phyloP scores from a whole-genome alignment of 768 basidiomycete genomes.

The Termitomyces sp. region DNA sequence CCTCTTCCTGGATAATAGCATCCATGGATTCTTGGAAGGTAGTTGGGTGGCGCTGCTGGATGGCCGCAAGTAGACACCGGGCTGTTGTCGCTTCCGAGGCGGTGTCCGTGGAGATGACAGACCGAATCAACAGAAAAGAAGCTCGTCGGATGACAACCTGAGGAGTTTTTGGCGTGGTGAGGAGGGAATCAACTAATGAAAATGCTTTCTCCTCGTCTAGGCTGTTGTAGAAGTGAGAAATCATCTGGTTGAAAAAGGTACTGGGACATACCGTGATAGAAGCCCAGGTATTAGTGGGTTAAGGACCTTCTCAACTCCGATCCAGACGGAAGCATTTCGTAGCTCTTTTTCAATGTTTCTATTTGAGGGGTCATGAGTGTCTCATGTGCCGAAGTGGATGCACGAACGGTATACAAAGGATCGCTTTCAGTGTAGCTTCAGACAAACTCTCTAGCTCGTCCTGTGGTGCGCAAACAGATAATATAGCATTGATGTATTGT shows the following conservation, averaged over 20 bases:
- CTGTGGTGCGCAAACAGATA: slow-evolving; percentile 64
- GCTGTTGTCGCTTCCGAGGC: slow-evolving; percentile 15
- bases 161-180: slow-evolving; percentile 29
- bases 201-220: slow-evolving; percentile 23
- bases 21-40: slow-evolving; percentile 39
- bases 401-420: slow-evolving; percentile 48
- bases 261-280: slow-evolving; percentile 23
- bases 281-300: slow-evolving; percentile 42
- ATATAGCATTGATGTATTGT: slow-evolving; percentile 59
- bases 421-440: slow-evolving; percentile 28
- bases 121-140: slow-evolving; percentile 21
- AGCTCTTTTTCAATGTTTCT: slow-evolving; percentile 47
- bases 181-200: slow-evolving; percentile 31
- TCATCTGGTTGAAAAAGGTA: neutral
- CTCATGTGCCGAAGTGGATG: neutral
- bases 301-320: slow-evolving; percentile 54
- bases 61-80: slow-evolving; percentile 41
- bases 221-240: slow-evolving; percentile 16
- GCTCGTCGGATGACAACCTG: slow-evolving; percentile 25
- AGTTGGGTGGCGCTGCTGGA: slow-evolving; percentile 63
- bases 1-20: slow-evolving; percentile 26
- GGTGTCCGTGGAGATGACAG: slow-evolving; percentile 20
- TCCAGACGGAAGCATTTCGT: slow-evolving; percentile 34
- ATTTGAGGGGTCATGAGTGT: neutral
- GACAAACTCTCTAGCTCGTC: slow-evolving; percentile 43